Conservation (phyloP, 2,329 filamentous ascomycete species). For the Tetracladium maxilliforme region DNA sequence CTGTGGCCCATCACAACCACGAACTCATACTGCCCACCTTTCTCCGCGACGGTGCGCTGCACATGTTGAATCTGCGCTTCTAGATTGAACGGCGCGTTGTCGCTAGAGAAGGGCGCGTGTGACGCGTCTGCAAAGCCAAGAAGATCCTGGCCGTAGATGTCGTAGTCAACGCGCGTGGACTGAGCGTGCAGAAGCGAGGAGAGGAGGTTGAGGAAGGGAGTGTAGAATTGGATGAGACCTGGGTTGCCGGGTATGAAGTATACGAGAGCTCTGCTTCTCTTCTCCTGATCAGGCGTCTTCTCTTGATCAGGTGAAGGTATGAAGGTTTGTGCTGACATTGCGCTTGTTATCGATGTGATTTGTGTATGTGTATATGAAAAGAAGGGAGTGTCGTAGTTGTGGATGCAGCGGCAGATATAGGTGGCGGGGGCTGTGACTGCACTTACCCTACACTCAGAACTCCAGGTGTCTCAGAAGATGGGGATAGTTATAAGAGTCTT, state of each 20-base stretch:
- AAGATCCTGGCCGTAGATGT: constrained; percentile 43
- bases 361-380: no score
- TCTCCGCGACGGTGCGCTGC: constrained; percentile 10
- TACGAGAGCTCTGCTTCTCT: no score
- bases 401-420: no score
- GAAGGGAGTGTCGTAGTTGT: no score
- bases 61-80: constrained; percentile 35
- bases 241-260: constrained; percentile 69
- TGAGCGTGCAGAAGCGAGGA: constrained; percentile 2
- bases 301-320: no score
- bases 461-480: no score
- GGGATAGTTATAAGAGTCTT: no score
- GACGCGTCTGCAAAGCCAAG: constrained; percentile 36
- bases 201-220: constrained; percentile 39
- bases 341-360: no score
- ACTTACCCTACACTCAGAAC: no score
- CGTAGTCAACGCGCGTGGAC: constrained; percentile 21
- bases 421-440: no score
- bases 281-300: no score
- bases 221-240: constrained; percentile 61
- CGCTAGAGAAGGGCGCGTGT: not conserved
- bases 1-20: constrained; percentile 62
- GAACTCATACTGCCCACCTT: constrained; percentile 30
- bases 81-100: constrained; percentile 31
- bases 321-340: no score